Base-by-base conservation (phyloP, 208 protist species). In the Phytomonas francai region DNA sequence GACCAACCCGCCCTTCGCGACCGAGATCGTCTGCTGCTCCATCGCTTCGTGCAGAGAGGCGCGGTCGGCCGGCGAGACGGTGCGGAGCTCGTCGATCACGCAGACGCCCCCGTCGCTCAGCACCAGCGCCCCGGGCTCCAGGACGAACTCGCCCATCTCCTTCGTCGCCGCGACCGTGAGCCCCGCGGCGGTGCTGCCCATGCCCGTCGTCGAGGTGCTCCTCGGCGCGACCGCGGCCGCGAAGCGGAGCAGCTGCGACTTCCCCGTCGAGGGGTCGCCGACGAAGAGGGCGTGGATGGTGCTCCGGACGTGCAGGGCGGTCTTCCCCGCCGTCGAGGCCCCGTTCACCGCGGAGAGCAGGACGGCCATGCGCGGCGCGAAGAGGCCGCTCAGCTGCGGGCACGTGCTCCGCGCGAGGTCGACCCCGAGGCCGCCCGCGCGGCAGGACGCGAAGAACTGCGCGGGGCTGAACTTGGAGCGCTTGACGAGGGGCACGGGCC, bases 251-350 rank as follows among this genome's bases (percentile, higher is more conserved):
- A 97, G 76, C 68, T 97, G 93, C 31, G 88, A 93, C 70, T 99
- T 99, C 39, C 97, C 98, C 0, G 97, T 99, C 0, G 97, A 98
- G 2, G 99, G 98, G 85, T 99, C 99, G 14, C 99, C 99, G 11
- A 99, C 92, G 70, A 99, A 89, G 5, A 99, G 77, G 32, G 99
- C 88, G 88, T 99, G 98, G 68, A 99, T 98, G 62, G 98, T 98
- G 59, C 76, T 87, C 59, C 87, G 80, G 54, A 89, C 71, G 71
- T 88, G 86, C 77, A 93, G 85, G 19, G 42, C 36, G 2, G 77
- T 80, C 62, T 85, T 89, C 31, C 81, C 95, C 30, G 67, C 67
- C 30, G 78, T 92, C 56, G 72, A 79, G 0, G 83, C 78, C 36
- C 89, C 89, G 30, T 84, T 85, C 14, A 95, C 54, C 0, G 84